Percentiles rank a stretch among this genome's conserved stretches.
These are phyloP conservation scores for Gonium pectorale DNA, from an alignment of 139 green algal species.

Conservation along the genomic window DNA sequence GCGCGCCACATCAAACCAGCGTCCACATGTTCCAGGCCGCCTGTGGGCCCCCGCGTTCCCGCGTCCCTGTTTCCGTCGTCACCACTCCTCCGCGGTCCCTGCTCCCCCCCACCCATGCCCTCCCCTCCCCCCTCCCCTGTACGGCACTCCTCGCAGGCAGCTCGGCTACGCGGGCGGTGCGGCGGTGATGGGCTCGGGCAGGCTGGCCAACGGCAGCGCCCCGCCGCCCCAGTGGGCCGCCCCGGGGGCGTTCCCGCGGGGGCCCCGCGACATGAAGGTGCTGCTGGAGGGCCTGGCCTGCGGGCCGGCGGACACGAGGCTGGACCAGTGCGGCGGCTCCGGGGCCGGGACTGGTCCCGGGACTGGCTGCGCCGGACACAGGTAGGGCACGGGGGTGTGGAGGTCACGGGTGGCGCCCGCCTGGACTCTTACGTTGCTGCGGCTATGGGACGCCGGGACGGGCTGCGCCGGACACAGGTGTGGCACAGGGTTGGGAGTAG, in stretches of 20 bases:
- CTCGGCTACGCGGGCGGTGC: not conserved
- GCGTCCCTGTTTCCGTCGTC: not conserved
- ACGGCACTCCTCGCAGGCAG: constrained; percentile 5
- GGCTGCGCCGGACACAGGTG: too few relatives aligned
- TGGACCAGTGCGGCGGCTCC: not conserved
- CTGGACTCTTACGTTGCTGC: too few relatives aligned
- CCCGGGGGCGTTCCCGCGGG: not conserved
- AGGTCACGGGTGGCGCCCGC: too few relatives aligned
- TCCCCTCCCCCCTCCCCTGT: too few relatives aligned
- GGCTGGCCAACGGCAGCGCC: not conserved
- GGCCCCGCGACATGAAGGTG: not conserved
- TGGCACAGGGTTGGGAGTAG: too few relatives aligned
- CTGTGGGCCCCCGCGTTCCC: not conserved
- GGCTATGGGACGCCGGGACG: too few relatives aligned
- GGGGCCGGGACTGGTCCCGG: not conserved
- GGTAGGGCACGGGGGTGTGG: not conserved
- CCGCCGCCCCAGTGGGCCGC: not conserved
- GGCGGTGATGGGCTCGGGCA: not conserved
- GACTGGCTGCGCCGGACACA: constrained; percentile 3
- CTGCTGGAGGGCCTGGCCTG: not conserved
- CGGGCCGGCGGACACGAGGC: not conserved
- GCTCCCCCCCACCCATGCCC: not conserved
- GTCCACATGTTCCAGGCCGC: not conserved
- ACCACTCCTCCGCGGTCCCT: too few relatives aligned
- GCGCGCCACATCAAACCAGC: too few relatives aligned